Evolutionary conservation across 306 rosid species (phyloP).

Genomic region (Rosa multiflora): DNA sequence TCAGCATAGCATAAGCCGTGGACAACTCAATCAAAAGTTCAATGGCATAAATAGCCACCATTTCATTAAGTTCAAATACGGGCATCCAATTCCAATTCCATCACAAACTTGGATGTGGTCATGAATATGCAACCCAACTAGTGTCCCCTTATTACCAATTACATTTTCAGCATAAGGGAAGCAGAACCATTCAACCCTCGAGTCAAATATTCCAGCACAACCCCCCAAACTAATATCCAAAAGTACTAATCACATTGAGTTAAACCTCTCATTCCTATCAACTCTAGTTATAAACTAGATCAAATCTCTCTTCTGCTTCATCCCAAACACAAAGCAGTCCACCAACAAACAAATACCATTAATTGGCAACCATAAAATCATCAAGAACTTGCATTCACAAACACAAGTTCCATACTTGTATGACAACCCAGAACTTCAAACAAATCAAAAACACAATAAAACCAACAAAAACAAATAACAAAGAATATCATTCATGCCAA

Average conservation of each 20-base stretch:
- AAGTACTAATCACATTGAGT: background rate
- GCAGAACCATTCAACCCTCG: no score
- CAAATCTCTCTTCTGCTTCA: slow-evolving; percentile 21
- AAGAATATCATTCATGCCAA: slow-evolving; percentile 53
- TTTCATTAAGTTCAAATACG: no score
- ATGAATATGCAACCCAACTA: no score
- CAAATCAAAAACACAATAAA: background rate
- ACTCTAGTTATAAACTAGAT: slow-evolving; percentile 5
- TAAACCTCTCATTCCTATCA: background rate
- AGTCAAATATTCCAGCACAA: no score
- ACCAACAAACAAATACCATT: slow-evolving; percentile 12
- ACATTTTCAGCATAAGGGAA: no score
- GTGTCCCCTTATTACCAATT: no score
- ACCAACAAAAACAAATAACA: slow-evolving; percentile 6
- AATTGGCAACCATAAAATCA: slow-evolving; percentile 17
- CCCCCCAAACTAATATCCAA: background rate
- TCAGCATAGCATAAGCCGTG: no score
- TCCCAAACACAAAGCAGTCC: slow-evolving; percentile 46
- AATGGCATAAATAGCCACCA: no score
- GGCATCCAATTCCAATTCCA: no score
- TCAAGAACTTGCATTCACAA: slow-evolving; percentile 3
- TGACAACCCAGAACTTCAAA: slow-evolving; percentile 24
- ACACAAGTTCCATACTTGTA: background rate
- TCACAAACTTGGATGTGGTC: no score
- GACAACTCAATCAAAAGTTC: no score